phyloP scores from a whole-genome alignment of 2,329 filamentous ascomycete genomes.

The Aplosporella prunicola region DNA sequence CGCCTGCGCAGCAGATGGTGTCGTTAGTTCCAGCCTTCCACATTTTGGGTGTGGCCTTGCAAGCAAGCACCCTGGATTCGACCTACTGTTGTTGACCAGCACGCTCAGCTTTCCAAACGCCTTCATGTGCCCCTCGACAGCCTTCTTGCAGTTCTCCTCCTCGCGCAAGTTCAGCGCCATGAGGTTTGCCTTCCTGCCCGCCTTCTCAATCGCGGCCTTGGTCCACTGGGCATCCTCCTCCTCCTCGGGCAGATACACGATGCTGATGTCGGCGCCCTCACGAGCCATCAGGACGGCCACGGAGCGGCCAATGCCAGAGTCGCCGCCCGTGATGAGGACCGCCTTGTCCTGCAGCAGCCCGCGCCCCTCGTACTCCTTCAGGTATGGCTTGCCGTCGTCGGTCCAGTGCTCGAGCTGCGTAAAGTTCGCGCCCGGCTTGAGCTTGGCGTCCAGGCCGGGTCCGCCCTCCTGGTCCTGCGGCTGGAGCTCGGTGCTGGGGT shows the following conservation, averaged over 20 bases:
- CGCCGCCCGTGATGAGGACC: conserved; percentile 20
- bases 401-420: conserved; percentile 24
- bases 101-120: conserved; percentile 35
- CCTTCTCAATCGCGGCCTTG: conserved; percentile 43
- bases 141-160: conserved; percentile 40
- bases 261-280: conserved; percentile 49
- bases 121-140: conserved; percentile 46
- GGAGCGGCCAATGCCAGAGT: conserved; percentile 29
- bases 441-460: conserved; percentile 22
- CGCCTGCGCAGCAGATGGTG: conserved; percentile 26
- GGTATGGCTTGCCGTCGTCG: conserved; percentile 22
- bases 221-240: conserved; percentile 47
- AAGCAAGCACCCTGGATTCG: not conserved
- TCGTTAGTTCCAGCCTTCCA: not conserved
- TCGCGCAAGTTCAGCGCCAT: conserved; percentile 42
- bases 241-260: conserved; percentile 48
- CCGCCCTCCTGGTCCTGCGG: conserved; percentile 23
- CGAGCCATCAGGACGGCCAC: conserved; percentile 48
- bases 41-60: too few species aligned
- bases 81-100: conserved; percentile 45
- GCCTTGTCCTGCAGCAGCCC: conserved; percentile 25
- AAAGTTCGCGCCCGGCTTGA: conserved; percentile 22
- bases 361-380: conserved; percentile 24
- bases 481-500: conserved; percentile 17
- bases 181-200: conserved; percentile 40